phyloP scores from a whole-genome alignment of 2,329 filamentous ascomycete genomes.

The Xylariaceae sp. region DNA sequence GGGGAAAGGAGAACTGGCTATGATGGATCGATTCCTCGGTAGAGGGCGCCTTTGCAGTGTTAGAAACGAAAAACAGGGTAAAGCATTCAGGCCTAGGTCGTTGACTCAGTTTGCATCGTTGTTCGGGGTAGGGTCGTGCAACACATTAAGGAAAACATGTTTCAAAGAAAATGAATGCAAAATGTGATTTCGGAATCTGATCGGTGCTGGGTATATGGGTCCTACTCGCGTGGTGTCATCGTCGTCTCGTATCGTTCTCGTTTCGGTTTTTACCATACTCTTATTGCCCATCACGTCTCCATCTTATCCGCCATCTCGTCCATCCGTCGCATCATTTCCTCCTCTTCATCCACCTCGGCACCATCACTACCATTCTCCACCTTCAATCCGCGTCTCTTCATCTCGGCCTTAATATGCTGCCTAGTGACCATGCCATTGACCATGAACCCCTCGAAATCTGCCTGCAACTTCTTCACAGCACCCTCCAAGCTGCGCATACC shows the following conservation, averaged over 20 bases:
- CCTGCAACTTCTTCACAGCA: constrained; percentile 57
- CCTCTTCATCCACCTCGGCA: constrained; percentile 37
- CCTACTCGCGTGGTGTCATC: not conserved
- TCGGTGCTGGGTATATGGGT: not conserved
- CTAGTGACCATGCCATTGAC: constrained; percentile 51
- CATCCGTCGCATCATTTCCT: constrained; percentile 40
- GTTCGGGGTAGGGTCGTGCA: too few relatives aligned
- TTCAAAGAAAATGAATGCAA: too few relatives aligned
- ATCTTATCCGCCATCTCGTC: constrained; percentile 33
- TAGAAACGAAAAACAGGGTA: too few relatives aligned
- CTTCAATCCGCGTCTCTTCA: constrained; percentile 47
- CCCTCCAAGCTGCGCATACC: constrained; percentile 73
- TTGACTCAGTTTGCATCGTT: too few relatives aligned
- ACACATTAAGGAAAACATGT: too few relatives aligned
- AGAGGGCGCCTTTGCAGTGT: too few relatives aligned
- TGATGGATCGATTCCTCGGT: too few relatives aligned
- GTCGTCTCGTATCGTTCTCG: not conserved
- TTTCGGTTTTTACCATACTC: not conserved
- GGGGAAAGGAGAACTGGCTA: too few relatives aligned
- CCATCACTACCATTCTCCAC: constrained; percentile 28
- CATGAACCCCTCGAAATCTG: constrained; percentile 46
- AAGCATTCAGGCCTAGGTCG: too few relatives aligned
- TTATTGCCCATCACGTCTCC: constrained; percentile 16
- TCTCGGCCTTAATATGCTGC: constrained; percentile 52
- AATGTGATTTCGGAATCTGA: not conserved